A percentile compares a stretch with the other conserved stretches of the same genome.
These are phyloP conservation scores for Eucalyptus tenuipes DNA, from an alignment of 345 rosid genomes.

Conservation along the genomic window DNA sequence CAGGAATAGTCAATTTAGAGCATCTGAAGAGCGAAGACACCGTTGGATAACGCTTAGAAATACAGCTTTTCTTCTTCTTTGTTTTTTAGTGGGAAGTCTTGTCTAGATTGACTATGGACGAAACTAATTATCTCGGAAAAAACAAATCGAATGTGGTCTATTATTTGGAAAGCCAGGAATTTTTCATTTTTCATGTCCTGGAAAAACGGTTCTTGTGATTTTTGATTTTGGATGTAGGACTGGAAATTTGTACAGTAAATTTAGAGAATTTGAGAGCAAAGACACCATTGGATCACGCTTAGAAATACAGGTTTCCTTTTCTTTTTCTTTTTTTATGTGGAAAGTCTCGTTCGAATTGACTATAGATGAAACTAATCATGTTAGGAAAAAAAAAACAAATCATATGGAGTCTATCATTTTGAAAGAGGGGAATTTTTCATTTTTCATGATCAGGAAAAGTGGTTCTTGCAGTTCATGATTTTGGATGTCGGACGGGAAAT, in stretches of 20 bases:
- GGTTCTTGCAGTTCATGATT: not conserved
- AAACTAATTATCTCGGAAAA: not conserved
- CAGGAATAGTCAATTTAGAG: not conserved
- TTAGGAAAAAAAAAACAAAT: not conserved
- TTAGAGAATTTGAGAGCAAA: not conserved
- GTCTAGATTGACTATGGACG: not conserved
- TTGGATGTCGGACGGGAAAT: not conserved
- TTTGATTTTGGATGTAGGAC: not conserved
- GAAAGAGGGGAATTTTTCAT: not conserved
- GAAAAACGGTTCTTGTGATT: not conserved
- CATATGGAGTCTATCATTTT: not conserved
- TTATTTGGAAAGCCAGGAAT: not conserved
- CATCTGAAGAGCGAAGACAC: not conserved
- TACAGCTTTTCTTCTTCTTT: not conserved
- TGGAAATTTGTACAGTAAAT: not conserved
- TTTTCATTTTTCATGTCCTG: not conserved
- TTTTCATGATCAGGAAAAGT: not conserved
- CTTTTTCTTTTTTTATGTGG: not conserved
- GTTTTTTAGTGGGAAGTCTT: no score
- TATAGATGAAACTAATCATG: not conserved
- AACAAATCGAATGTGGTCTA: not conserved
- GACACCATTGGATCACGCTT: not conserved
- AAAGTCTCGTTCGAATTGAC: not conserved
- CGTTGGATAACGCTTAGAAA: no score
- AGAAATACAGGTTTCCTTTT: not conserved